Base-by-base conservation (phyloP, 2,329 filamentous ascomycete genomes). In the Metarhizium rileyi region DNA sequence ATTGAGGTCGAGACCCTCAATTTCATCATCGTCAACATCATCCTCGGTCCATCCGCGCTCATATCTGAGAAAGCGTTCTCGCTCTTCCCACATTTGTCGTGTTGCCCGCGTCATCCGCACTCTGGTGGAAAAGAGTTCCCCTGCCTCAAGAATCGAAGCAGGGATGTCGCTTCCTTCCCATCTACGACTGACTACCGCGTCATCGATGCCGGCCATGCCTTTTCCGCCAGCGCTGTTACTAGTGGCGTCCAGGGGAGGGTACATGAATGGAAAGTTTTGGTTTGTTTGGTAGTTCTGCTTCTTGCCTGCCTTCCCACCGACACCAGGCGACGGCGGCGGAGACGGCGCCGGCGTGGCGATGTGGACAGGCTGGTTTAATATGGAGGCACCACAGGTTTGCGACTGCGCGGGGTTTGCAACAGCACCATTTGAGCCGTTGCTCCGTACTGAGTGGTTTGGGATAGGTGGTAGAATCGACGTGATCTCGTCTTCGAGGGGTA, bases 241-340 rank as follows among this genome's bases (percentile, higher is more conserved):
- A 23, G 82, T 84, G 53, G 84, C 84, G 66, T 96, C 91, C 18
- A 96, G 72, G 1, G 93, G 93, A 2, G 93, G 93, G 58, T 98
- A 98, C 70, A 98, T 83, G 62, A 98, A 97, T 0, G 93, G 93
- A 56, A 98, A 97, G 63, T 96, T 93, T 60, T 98, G 93, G 62
- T 98, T 98, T 0, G 93, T 98, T 66, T 98, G 93, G 61, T 98
- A 98, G 58, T 97, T 98, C 62, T 98, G 93, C 64, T 98, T 98
- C 74, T 98, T 98, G 1, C 86, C 90, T 47, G 87, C 88, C 66
- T 97, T 98, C 0, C 90, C 90, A 25, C 90, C 90, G 30, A 85
- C 84, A 9, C 74, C 77, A 0, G 93, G 93, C 1, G 91, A 96
- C 1, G 93, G 93, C 0, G 93, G 93, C 23, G 93, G 93, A 0